phyloP scores from a whole-genome alignment of 2,329 filamentous ascomycete genomes.

The Pyrenophora tritici-repentis region DNA sequence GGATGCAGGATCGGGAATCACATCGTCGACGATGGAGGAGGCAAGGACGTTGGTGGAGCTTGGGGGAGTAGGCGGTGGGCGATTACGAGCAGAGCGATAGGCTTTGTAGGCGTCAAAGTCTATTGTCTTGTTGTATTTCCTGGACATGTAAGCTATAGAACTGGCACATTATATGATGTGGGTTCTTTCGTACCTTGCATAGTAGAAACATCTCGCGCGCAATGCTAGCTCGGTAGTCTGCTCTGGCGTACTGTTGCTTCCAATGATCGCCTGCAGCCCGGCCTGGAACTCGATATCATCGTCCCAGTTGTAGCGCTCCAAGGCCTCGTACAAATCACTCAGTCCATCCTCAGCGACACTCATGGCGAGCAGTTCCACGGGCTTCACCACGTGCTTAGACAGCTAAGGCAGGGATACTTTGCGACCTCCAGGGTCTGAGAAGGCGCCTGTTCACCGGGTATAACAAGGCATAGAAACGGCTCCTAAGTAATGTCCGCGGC shows the following conservation, averaged over 20 bases:
- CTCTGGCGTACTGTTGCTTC: constrained; percentile 59
- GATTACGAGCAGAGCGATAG: constrained; percentile 57
- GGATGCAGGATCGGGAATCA: neutral
- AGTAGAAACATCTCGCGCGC: constrained; percentile 74
- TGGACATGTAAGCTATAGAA: constrained; percentile 11
- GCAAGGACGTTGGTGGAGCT: constrained; percentile 24
- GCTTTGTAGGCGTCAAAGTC: constrained; percentile 70
- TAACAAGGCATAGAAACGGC: constrained; percentile 1
- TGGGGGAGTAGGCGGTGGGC: constrained; percentile 25
- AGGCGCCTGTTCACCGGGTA: neutral
- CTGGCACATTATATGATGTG: neutral
- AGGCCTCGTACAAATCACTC: constrained; percentile 59
- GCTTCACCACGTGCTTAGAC: neutral
- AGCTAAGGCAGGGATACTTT: neutral
- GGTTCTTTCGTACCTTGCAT: constrained; percentile 50
- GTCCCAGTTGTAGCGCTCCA: constrained; percentile 70
- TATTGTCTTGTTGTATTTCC: constrained; percentile 56
- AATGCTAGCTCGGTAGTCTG: constrained; percentile 63
- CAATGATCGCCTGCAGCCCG: constrained; percentile 68
- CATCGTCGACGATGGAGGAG: constrained; percentile 8
- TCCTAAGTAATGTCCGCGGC: neutral
- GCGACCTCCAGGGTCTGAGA: constrained; percentile 9
- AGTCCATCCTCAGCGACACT: constrained; percentile 32
- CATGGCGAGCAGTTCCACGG: constrained; percentile 21
- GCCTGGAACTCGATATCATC: constrained; percentile 71